These are phyloP conservation scores for Globisporangium cylindrosporum DNA, from an alignment of 352 stramenopile genomes.

Conservation along the genomic window DNA sequence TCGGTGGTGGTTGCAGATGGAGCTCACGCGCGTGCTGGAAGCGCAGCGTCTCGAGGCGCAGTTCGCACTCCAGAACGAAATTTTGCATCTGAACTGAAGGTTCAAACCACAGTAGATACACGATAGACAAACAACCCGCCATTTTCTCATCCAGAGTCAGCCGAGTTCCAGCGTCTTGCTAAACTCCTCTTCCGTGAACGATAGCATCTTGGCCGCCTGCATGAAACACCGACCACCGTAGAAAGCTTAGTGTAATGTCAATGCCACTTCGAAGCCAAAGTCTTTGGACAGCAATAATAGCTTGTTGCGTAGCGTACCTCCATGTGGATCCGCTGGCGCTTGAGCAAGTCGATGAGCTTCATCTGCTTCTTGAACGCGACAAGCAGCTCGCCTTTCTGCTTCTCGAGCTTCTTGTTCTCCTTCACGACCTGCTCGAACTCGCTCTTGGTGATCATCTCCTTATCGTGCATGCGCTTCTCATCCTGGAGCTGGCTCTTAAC, in stretches of 20 bases:
- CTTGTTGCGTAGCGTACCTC: slow-evolving; percentile 33
- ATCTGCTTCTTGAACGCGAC: slow-evolving; percentile 85
- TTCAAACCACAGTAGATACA: not conserved
- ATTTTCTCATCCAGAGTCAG: slow-evolving; percentile 17
- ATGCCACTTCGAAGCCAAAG: not conserved
- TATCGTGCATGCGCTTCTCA: slow-evolving; percentile 42
- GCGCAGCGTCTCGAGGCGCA: slow-evolving; percentile 66
- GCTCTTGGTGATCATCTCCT: slow-evolving; percentile 44
- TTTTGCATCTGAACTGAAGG: slow-evolving; percentile 41
- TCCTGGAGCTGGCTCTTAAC: slow-evolving; percentile 63
- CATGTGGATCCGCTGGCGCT: slow-evolving; percentile 84
- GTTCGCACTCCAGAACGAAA: slow-evolving; percentile 61
- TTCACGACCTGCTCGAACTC: slow-evolving; percentile 60
- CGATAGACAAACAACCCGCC: not conserved
- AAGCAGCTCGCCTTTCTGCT: slow-evolving; percentile 80
- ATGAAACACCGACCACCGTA: not conserved
- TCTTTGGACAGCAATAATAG: not conserved
- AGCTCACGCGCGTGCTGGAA: slow-evolving; percentile 72
- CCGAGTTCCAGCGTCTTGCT: slow-evolving; percentile 70
- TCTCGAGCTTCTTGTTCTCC: slow-evolving; percentile 77
- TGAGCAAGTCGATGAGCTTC: slow-evolving; percentile 86
- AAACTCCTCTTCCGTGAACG: slow-evolving; percentile 83
- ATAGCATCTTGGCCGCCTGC: slow-evolving; percentile 81
- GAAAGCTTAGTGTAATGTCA: not conserved
- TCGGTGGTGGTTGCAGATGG: slow-evolving; percentile 37